Evolutionary conservation across 805 yeast genomes (phyloP).

Genomic region (Saccharomycopsis oosterbeekiorum): DNA sequence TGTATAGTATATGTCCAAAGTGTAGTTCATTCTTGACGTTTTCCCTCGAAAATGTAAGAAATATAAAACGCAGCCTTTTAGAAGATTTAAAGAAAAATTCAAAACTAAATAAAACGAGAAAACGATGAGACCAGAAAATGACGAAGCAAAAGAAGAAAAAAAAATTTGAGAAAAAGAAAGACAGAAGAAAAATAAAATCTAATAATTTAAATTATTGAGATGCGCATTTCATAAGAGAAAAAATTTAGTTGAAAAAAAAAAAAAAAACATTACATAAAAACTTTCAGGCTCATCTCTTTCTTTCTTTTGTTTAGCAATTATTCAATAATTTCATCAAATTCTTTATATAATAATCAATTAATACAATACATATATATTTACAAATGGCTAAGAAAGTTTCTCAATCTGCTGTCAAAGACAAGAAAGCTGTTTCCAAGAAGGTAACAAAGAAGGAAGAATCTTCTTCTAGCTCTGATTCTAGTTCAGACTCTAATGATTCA

Average conservation of each 20-base stretch:
- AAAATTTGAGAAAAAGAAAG: background rate
- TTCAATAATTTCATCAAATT: background rate
- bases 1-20: no score
- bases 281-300: background rate
- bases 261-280: background rate
- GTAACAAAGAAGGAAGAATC: constrained; percentile 8
- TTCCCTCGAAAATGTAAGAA: background rate
- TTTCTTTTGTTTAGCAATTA: background rate
- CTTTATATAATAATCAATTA: background rate
- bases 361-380: background rate
- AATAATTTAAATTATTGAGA: background rate
- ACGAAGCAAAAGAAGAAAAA: background rate
- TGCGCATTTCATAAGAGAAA: background rate
- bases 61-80: background rate
- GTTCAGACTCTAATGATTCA: constrained; percentile 22
- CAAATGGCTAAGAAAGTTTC: constrained; percentile 14
- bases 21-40: no score
- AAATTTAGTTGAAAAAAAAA: background rate
- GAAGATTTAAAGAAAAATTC: background rate
- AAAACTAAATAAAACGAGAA: background rate
- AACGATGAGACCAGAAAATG: background rate
- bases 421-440: constrained; percentile 6
- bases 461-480: constrained; percentile 26
- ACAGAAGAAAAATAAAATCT: background rate
- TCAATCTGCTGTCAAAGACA: constrained; percentile 6